These are phyloP conservation scores for Acer negundo DNA, from an alignment of 345 rosid species.

Conservation along the genomic window DNA sequence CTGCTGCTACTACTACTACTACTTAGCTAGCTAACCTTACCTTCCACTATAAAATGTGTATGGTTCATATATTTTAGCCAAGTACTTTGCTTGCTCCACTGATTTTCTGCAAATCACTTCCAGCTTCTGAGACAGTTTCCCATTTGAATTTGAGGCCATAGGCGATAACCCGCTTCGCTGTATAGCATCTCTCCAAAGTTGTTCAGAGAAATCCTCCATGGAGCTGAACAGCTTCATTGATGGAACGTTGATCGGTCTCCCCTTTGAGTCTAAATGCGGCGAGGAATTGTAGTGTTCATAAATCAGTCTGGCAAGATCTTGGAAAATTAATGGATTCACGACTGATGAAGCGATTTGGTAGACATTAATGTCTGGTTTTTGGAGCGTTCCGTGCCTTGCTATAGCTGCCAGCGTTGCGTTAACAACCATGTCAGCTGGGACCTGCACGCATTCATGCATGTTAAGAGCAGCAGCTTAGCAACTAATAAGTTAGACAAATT, in stretches of 20 bases:
- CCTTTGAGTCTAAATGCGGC: constrained; percentile 72
- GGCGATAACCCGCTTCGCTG: constrained; percentile 46
- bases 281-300: constrained; percentile 72
- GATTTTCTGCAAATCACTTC: constrained; percentile 69
- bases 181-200: constrained; percentile 64
- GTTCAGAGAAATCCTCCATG: constrained; percentile 74
- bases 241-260: constrained; percentile 70
- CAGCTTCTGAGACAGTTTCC: constrained; percentile 57
- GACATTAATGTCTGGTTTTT: constrained; percentile 64
- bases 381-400: constrained; percentile 62
- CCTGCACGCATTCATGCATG: constrained; percentile 33
- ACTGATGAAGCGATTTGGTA: constrained; percentile 93
- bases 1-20: too few species aligned
- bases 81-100: constrained; percentile 78
- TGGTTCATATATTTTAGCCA: constrained; percentile 83
- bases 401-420: constrained; percentile 92
- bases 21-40: constrained; percentile 24
- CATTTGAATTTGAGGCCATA: constrained; percentile 32
- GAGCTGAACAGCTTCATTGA: constrained; percentile 77
- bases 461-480: background rate
- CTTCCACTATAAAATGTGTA: constrained; percentile 91
- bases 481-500: background rate
- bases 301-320: constrained; percentile 62
- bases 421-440: constrained; percentile 81
- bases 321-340: constrained; percentile 72